Conservation (phyloP, 2,329 filamentous ascomycete species). For the Diaporthe destruens region DNA sequence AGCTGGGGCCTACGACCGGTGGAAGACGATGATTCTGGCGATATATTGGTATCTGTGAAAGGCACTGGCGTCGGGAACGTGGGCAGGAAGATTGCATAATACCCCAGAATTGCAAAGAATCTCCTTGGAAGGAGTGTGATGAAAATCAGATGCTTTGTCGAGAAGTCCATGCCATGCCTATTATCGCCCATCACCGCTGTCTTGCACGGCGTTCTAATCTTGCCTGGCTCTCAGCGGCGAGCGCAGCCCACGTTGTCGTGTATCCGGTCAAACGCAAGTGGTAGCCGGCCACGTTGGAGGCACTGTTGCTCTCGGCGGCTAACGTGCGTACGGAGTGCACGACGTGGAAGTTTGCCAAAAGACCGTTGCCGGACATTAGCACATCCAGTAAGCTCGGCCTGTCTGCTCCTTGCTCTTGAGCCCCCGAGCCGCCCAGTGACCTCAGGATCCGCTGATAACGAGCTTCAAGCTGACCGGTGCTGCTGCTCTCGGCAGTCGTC, state of each 20-base stretch:
- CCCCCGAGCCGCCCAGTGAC: conserved; percentile 43
- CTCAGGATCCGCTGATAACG: conserved; percentile 40
- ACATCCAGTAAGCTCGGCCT: conserved; percentile 60
- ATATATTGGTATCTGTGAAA: conserved; percentile 91
- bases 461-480: conserved; percentile 44
- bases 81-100: conserved; percentile 83
- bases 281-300: conserved; percentile 57
- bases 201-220: conserved; percentile 46
- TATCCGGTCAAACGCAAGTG: conserved; percentile 68
- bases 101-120: conserved; percentile 31
- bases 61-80: conserved; percentile 95
- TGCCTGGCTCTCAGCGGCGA: conserved; percentile 60
- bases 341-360: conserved; percentile 67
- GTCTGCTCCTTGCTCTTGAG: conserved; percentile 45
- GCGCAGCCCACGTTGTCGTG: conserved; percentile 64
- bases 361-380: conserved; percentile 66
- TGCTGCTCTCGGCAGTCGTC: conserved; percentile 44
- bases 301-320: conserved; percentile 58
- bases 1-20: conserved; percentile 90
- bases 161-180: conserved; percentile 30
- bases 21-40: conserved; percentile 73
- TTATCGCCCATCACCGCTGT: conserved; percentile 40
- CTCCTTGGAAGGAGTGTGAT: conserved; percentile 45
- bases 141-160: conserved; percentile 46
- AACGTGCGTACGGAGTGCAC: conserved; percentile 62